These are phyloP conservation scores for Solanum raphanifolium DNA, from an alignment of 257 asterid genomes.

Conservation along the genomic window DNA sequence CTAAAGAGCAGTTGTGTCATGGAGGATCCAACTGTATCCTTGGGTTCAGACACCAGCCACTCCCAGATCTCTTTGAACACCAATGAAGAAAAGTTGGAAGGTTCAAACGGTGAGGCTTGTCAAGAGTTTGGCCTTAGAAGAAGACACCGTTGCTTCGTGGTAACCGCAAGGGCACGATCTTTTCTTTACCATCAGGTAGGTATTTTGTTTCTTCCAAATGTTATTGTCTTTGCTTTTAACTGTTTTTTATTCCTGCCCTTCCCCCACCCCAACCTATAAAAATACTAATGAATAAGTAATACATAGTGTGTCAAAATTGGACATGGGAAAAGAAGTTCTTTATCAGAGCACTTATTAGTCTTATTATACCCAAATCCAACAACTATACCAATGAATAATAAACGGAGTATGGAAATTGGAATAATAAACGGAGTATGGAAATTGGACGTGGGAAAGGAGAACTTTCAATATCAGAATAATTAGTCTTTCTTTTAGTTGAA, in stretches of 20 bases:
- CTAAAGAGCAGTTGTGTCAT: slow-evolving; percentile 21
- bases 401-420: neutral
- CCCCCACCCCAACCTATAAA: neutral
- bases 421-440: neutral
- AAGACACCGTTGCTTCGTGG: slow-evolving; percentile 66
- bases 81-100: slow-evolving; percentile 19
- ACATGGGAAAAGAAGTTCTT: neutral
- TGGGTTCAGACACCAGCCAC: slow-evolving; percentile 22
- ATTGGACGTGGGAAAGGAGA: neutral
- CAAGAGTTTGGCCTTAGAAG: slow-evolving; percentile 59
- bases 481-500: neutral
- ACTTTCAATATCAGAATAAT: neutral
- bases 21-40: slow-evolving; percentile 17
- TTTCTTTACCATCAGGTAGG: slow-evolving; percentile 92
- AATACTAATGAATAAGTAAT: neutral
- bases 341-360: neutral
- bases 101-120: slow-evolving; percentile 17
- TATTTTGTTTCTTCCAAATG: slow-evolving; percentile 3
- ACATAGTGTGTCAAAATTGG: neutral
- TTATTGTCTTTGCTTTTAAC: neutral
- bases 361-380: neutral
- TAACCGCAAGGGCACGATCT: slow-evolving; percentile 84
- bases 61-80: slow-evolving; percentile 11
- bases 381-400: neutral
- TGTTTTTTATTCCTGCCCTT: neutral